phyloP scores from a whole-genome alignment of 139 green algal species.

The Chlamydomonas incerta region DNA sequence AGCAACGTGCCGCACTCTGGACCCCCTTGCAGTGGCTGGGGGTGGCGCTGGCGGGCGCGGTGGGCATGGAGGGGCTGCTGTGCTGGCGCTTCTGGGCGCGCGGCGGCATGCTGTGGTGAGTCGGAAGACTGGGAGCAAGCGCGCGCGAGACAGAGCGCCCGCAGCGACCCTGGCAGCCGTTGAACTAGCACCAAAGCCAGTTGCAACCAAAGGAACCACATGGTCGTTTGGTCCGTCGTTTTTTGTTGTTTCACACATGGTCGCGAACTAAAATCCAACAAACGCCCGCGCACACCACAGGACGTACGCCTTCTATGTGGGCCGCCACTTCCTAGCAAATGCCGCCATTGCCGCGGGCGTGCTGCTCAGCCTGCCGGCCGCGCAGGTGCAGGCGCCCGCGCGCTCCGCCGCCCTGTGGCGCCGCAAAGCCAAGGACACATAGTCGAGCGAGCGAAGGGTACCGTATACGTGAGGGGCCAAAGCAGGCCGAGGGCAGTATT shows the following conservation, averaged over 20 bases:
- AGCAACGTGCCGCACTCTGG: no score
- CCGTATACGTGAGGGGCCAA: no score
- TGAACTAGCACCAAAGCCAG: no score
- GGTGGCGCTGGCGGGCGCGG: background rate
- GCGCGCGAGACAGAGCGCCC: no score
- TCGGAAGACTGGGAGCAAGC: no score
- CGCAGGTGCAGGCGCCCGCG: background rate
- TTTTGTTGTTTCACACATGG: no score
- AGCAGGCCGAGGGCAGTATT: no score
- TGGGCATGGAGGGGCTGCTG: background rate
- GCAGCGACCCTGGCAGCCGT: no score
- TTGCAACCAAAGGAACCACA: no score
- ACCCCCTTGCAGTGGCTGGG: background rate
- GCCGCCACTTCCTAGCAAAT: conserved; percentile 6
- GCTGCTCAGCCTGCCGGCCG: background rate
- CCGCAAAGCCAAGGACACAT: background rate
- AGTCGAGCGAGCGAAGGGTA: background rate
- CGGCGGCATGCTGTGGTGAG: background rate
- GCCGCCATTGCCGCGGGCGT: background rate
- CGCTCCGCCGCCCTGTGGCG: no score
- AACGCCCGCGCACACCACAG: background rate
- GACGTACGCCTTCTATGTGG: conserved; percentile 15
- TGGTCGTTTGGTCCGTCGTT: no score
- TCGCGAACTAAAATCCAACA: no score
- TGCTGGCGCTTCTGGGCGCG: conserved; percentile 30